These are phyloP conservation scores for Gastrolobium villosum DNA, from an alignment of 306 rosid species.

Conservation along the genomic window DNA sequence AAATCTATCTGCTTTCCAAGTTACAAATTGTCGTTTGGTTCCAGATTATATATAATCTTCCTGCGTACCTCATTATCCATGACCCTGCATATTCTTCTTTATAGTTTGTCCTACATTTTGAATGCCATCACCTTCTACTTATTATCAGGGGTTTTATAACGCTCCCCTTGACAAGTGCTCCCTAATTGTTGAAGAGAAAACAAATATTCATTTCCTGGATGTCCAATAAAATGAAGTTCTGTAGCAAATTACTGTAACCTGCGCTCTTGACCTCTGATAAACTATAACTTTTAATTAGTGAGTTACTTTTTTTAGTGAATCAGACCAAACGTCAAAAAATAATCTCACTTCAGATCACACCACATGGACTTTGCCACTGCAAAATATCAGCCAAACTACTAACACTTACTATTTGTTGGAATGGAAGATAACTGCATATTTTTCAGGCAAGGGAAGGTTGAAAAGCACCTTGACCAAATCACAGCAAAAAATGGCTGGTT, in stretches of 20 bases:
- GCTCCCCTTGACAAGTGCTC: neutral
- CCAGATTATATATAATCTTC: slow-evolving; percentile 15
- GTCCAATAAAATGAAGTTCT: neutral
- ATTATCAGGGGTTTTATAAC: neutral
- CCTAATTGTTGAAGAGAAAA: neutral
- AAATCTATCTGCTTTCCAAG: slow-evolving; percentile 28
- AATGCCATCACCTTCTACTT: slow-evolving; percentile 1
- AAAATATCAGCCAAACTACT: neutral
- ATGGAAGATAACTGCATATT: neutral
- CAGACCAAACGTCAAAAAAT: slow-evolving; percentile 7
- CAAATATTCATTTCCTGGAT: neutral
- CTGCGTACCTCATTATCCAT: neutral
- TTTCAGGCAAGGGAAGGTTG: slow-evolving; percentile 20
- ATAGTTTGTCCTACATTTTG: slow-evolving; percentile 18
- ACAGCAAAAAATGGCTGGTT: slow-evolving; percentile 4
- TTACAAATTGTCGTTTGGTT: slow-evolving; percentile 4
- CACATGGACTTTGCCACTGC: neutral
- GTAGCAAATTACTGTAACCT: neutral
- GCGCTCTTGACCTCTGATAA: slow-evolving; percentile 5
- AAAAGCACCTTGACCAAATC: slow-evolving; percentile 3
- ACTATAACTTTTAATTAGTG: neutral
- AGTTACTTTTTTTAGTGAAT: neutral
- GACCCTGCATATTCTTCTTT: neutral
- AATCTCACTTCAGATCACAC: neutral
- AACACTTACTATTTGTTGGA: slow-evolving; percentile 5